phyloP scores from a whole-genome alignment of 148 eudicot species.

The Silene latifolia region DNA sequence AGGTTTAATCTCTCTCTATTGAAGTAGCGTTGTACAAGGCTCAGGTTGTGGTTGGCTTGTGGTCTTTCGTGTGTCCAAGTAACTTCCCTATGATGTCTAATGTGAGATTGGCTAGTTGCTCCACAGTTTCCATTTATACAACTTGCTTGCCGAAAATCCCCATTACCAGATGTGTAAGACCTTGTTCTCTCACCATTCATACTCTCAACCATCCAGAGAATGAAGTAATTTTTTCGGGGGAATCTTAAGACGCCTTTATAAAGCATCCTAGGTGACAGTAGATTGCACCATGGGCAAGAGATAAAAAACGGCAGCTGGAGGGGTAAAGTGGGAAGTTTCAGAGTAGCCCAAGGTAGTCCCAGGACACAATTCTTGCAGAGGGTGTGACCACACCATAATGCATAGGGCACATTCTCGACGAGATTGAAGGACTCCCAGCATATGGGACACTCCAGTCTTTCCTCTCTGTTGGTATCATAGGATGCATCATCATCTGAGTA shows the following conservation, averaged over 20 bases:
- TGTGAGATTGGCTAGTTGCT: slow-evolving; percentile 18
- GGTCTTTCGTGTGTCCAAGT: slow-evolving; percentile 16
- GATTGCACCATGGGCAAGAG: slow-evolving; percentile 63
- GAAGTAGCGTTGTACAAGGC: slow-evolving; percentile 13
- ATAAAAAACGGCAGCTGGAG: slow-evolving; percentile 58
- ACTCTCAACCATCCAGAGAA: slow-evolving; percentile 71
- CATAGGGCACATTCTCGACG: slow-evolving; percentile 62
- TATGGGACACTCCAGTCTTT: slow-evolving; percentile 56
- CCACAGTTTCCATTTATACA: slow-evolving; percentile 19
- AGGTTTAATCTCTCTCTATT: slow-evolving; percentile 34
- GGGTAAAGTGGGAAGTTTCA: slow-evolving; percentile 49
- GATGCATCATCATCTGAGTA: slow-evolving; percentile 59
- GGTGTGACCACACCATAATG: slow-evolving; percentile 65
- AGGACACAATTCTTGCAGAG: slow-evolving; percentile 54
- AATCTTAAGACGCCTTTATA: slow-evolving; percentile 49
- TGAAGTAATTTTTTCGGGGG: slow-evolving; percentile 52
- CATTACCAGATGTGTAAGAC: slow-evolving; percentile 25
- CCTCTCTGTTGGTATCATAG: slow-evolving; percentile 37
- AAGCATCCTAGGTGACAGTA: slow-evolving; percentile 39
- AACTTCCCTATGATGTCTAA: slow-evolving; percentile 13
- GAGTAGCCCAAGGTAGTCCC: slow-evolving; percentile 56
- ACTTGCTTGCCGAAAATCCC: slow-evolving; percentile 27
- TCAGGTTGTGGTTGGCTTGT: slow-evolving; percentile 17
- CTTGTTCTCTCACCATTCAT: slow-evolving; percentile 52
- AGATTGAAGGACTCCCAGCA: slow-evolving; percentile 65